A percentile compares a stretch with the other conserved stretches of the same genome.
phyloP scores from a whole-genome alignment of 2,329 filamentous ascomycete genomes.

The Monosporascus sp. region DNA sequence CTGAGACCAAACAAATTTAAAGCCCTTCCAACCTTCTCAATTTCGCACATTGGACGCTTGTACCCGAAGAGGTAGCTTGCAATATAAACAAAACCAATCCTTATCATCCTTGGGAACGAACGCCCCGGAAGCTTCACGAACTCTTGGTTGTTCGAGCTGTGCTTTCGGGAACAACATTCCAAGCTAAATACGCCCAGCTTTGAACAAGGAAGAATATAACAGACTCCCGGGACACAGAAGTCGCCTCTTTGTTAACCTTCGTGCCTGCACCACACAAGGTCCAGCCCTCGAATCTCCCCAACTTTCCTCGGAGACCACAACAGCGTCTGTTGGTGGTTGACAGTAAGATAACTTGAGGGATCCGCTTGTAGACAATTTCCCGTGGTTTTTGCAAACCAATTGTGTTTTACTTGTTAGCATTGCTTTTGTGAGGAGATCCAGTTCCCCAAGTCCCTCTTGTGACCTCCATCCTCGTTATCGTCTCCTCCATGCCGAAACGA shows the following conservation, averaged over 20 bases:
- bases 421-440: background rate
- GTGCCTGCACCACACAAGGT: background rate
- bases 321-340: no score
- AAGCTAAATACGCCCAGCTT: background rate
- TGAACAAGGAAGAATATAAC: background rate
- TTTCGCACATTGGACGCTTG: background rate
- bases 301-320: background rate
- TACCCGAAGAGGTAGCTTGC: background rate
- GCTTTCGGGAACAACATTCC: background rate
- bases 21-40: background rate
- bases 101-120: no score
- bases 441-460: background rate
- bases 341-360: no score
- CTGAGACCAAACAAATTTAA: background rate
- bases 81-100: no score
- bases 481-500: conserved; percentile 33
- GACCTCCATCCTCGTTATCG: background rate
- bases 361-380: no score
- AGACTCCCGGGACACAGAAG: background rate
- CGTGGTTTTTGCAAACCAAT: no score
- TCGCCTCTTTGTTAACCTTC: background rate
- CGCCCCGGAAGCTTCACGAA: no score
- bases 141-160: background rate
- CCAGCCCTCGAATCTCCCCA: background rate
- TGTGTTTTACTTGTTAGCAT: no score